phyloP scores from a whole-genome alignment of 2,329 filamentous ascomycete species.

The Pseudocercospora pini-densiflorae region DNA sequence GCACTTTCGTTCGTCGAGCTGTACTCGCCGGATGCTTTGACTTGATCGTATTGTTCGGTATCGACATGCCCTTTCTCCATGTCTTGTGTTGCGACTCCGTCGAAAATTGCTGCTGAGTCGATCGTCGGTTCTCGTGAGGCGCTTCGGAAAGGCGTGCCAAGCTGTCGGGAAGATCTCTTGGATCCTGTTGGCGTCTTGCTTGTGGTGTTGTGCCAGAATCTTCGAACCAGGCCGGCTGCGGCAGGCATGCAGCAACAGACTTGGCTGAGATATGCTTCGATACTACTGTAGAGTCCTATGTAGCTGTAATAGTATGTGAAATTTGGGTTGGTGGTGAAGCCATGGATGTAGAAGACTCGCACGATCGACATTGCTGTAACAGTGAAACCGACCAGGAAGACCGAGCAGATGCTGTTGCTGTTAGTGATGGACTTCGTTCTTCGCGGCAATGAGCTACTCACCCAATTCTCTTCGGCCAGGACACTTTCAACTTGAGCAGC shows the following conservation, averaged over 20 bases:
- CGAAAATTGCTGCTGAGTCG: slow-evolving; percentile 5
- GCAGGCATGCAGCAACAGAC: slow-evolving; percentile 26
- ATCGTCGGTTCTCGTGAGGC: slow-evolving; percentile 10
- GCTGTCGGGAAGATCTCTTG: slow-evolving; percentile 14
- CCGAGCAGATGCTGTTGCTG: slow-evolving; percentile 10
- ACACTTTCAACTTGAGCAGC: slow-evolving; percentile 14
- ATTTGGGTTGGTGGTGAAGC: slow-evolving; percentile 12
- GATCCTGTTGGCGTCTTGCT: slow-evolving; percentile 7
- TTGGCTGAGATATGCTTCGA: slow-evolving; percentile 26
- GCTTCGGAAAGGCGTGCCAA: slow-evolving; percentile 1
- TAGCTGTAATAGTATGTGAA: slow-evolving; percentile 22
- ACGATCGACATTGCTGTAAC: slow-evolving; percentile 24
- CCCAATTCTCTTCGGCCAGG: slow-evolving; percentile 17
- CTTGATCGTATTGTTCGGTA: background rate
- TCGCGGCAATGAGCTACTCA: background rate
- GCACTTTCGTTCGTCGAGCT: slow-evolving; percentile 5
- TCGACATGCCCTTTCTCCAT: background rate
- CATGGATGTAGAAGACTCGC: slow-evolving; percentile 17
- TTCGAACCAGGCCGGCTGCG: slow-evolving; percentile 13
- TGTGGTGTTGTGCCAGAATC: background rate
- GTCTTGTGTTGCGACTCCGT: background rate
- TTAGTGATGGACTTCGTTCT: background rate
- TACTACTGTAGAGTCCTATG: slow-evolving; percentile 21
- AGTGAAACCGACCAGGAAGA: slow-evolving; percentile 23
- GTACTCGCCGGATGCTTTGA: slow-evolving; percentile 5